These are phyloP conservation scores for Collybiopsis confluens DNA, from an alignment of 768 basidiomycete species.

Conservation along the genomic window DNA sequence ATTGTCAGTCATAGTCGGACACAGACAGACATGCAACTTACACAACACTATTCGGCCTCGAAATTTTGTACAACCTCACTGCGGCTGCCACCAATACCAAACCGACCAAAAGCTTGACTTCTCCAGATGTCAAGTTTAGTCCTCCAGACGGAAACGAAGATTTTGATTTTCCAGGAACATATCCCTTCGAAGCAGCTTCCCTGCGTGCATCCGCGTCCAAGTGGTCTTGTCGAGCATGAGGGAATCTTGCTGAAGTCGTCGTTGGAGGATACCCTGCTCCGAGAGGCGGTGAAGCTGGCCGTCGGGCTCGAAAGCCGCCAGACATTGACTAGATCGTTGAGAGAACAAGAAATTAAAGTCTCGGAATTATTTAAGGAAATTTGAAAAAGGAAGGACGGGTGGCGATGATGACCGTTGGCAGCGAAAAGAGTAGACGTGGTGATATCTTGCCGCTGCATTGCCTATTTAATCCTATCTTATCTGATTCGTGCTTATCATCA, in stretches of 20 bases:
- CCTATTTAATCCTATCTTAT: too few relatives aligned
- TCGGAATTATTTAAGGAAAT: background rate
- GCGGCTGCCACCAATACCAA: slow-evolving; percentile 65
- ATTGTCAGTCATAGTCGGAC: slow-evolving; percentile 7
- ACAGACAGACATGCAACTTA: slow-evolving; percentile 47
- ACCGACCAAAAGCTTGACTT: slow-evolving; percentile 69
- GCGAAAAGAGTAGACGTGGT: too few relatives aligned
- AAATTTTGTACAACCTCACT: slow-evolving; percentile 86
- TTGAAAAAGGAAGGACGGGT: background rate
- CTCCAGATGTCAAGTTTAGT: slow-evolving; percentile 60
- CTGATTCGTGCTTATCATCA: too few relatives aligned
- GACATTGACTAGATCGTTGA: slow-evolving; percentile 24
- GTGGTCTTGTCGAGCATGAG: slow-evolving; percentile 58
- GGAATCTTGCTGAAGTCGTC: slow-evolving; percentile 51
- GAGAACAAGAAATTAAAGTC: background rate
- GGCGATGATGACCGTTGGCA: too few relatives aligned
- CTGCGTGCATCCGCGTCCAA: slow-evolving; percentile 73
- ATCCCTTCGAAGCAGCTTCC: slow-evolving; percentile 65
- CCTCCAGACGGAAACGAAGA: slow-evolving; percentile 53
- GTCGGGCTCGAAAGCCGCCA: slow-evolving; percentile 56
- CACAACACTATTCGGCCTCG: slow-evolving; percentile 90
- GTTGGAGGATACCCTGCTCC: slow-evolving; percentile 26
- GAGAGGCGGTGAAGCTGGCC: slow-evolving; percentile 65
- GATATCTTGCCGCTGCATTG: too few relatives aligned
- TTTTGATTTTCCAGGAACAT: slow-evolving; percentile 42